Evolutionary conservation across 495 filamentous ascomycete species (phyloP).

Genomic region (Aspergillus ostianus): DNA sequence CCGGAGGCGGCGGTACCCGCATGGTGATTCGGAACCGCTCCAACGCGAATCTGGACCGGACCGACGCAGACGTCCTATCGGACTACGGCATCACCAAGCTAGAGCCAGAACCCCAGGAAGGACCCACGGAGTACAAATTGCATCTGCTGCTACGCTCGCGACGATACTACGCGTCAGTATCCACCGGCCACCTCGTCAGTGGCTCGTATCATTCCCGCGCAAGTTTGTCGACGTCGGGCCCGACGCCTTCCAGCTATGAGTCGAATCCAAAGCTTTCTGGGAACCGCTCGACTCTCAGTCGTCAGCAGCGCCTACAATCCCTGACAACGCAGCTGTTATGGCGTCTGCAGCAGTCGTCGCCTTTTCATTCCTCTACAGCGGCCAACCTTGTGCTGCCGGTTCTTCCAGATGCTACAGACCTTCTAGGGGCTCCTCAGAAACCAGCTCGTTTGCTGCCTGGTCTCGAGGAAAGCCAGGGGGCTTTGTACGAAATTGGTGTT

Average conservation of each 20-base stretch:
- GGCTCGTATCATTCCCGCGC: constrained; percentile 58
- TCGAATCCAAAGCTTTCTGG: constrained; percentile 25
- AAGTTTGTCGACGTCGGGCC: constrained; percentile 20
- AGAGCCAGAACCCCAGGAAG: constrained; percentile 88
- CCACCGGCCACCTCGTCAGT: constrained; percentile 58
- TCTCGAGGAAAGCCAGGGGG: constrained; percentile 88
- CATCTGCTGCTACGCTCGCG: constrained; percentile 84
- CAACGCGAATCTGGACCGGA: constrained; percentile 23
- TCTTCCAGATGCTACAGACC: constrained; percentile 60
- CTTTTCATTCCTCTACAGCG: constrained; percentile 77
- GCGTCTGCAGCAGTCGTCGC: constrained; percentile 92
- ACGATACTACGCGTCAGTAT: constrained; percentile 63
- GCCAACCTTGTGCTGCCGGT: constrained; percentile 68
- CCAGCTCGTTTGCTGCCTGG: constrained; percentile 70
- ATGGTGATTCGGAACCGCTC: constrained; percentile 28
- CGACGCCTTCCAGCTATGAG: constrained; percentile 28
- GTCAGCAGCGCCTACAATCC: constrained; percentile 82
- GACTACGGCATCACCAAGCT: constrained; percentile 74
- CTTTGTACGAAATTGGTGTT: constrained; percentile 94
- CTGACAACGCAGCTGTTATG: constrained; percentile 93
- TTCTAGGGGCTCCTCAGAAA: constrained; percentile 53
- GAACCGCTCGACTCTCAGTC: constrained; percentile 45
- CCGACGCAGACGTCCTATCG: constrained; percentile 52
- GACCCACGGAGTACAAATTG: constrained; percentile 93
- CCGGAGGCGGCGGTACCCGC: constrained; percentile 20